Base-by-base conservation (phyloP, 768 basidiomycete species). In the Sistotremastrum niveocremeum region DNA sequence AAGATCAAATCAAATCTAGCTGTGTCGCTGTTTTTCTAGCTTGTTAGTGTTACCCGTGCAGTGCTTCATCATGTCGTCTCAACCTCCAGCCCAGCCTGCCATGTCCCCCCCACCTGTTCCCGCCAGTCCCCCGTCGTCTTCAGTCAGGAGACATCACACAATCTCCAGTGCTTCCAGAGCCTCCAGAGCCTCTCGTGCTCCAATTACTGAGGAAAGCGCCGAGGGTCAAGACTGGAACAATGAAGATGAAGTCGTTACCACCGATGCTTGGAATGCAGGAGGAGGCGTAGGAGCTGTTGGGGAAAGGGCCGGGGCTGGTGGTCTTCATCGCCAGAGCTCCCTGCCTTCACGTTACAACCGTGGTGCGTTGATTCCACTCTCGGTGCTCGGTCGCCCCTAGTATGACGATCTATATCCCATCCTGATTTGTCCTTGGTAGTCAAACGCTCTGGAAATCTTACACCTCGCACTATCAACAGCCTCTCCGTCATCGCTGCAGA, bases 121-220 rank as follows among this genome's bases (percentile, higher is more conserved):
- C 20, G 62, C 56, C 3, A 62, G 64, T 4, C 57, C 61, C 4
- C 60, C 64, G 12, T 59, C 66, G 29, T 60, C 62, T 9, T 69
- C 72, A 34, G 83, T 87, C n/a, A 70, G 85, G 54, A 76, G 85
- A 33, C 82, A 87, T 60, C 85, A 88, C 56, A 88, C 85, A 42
- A 86, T 88, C 62, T 75, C 85, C 32, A 75, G 82, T 7, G 70
- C 82, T 28, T 82, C 82, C 43, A 74, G 85, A 53, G 65, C 74
- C 1, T 71, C 77, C 34, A 67, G 84, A 42, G 66, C 74, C 11
- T 71, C 76, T n/a, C 77, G 76, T 58, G 72, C 79, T 31, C 61
- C 73, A 34, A 79, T 82, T 49, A 77, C 76, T 40, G 84, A 85
- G 56, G 83, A 85, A 59, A 62, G 68, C 7, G 71, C 76, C 56